Percentiles rank a stretch among this genome's conserved stretches.
These are phyloP conservation scores for Neurospora sp. DNA, from an alignment of 2,329 filamentous ascomycete species.

Conservation along the genomic window DNA sequence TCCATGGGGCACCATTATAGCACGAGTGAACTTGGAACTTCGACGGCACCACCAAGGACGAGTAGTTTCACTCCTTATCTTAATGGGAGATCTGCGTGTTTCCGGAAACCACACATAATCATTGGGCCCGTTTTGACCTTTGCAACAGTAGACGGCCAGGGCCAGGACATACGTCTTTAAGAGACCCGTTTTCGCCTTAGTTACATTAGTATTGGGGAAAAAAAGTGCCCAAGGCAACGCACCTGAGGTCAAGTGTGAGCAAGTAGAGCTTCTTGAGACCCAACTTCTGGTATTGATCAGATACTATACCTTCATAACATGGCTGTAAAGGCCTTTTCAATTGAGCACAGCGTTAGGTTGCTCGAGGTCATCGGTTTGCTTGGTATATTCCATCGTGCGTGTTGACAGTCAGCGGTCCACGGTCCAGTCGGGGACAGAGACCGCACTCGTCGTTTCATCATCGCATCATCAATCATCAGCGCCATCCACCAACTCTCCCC, in stretches of 20 bases:
- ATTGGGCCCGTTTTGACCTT: not conserved
- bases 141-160: not conserved
- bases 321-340: not conserved
- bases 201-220: not conserved
- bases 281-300: not conserved
- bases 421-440: not conserved
- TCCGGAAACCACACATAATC: not conserved
- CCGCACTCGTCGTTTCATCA: not conserved
- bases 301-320: not conserved
- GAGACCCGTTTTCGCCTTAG: not conserved
- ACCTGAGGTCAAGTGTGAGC: not conserved
- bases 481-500: constrained; percentile 88
- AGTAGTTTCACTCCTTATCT: constrained; percentile 62
- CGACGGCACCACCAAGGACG: constrained; percentile 57
- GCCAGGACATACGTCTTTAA: not conserved
- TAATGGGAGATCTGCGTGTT: not conserved
- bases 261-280: not conserved
- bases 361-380: not conserved
- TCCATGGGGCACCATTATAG: constrained; percentile 32
- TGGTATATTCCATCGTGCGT: not conserved
- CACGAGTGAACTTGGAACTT: constrained; percentile 22
- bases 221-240: not conserved
- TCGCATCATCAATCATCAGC: constrained; percentile 36
- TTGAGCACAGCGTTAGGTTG: not conserved
- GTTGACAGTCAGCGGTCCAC: not conserved